phyloP scores from a whole-genome alignment of 805 yeast genomes.

The Kluyveromyces aestuarii region DNA sequence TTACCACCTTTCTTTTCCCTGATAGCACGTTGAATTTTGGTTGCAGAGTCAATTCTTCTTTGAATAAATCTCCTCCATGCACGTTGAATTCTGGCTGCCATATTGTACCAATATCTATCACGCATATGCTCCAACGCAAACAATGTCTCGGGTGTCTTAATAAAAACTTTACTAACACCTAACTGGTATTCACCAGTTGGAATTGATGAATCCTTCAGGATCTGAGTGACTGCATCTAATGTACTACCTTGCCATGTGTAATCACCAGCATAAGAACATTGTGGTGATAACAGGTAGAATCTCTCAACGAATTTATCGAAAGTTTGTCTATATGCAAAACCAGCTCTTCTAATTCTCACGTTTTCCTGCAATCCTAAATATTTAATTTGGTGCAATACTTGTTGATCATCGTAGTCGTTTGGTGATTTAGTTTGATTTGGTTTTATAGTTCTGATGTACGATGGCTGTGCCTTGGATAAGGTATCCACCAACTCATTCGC shows the following conservation, averaged over 20 bases:
- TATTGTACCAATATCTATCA: slow-evolving; percentile 94
- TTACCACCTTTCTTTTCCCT: slow-evolving; percentile 73
- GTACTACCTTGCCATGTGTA: slow-evolving; percentile 56
- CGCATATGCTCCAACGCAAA: slow-evolving; percentile 94
- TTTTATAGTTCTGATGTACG: slow-evolving; percentile 94
- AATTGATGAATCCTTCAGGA: slow-evolving; percentile 52
- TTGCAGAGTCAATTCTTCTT: slow-evolving; percentile 81
- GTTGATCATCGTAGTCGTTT: slow-evolving; percentile 76
- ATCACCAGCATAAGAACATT: slow-evolving; percentile 88
- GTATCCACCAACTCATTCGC: slow-evolving; percentile 90
- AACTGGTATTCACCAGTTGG: slow-evolving; percentile 79
- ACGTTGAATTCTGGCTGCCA: slow-evolving; percentile 96
- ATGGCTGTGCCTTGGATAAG: slow-evolving; percentile 82
- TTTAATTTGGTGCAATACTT: slow-evolving; percentile 91
- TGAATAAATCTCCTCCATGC: slow-evolving; percentile 86
- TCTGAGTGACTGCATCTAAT: slow-evolving; percentile 43
- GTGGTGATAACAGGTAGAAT: slow-evolving; percentile 76
- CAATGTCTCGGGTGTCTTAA: slow-evolving; percentile 93
- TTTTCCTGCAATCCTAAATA: slow-evolving; percentile 94
- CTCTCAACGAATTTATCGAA: slow-evolving; percentile 94
- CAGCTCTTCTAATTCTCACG: slow-evolving; percentile 96
- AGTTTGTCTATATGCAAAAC: slow-evolving; percentile 95
- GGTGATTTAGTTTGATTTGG: slow-evolving; percentile 94
- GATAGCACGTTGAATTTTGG: slow-evolving; percentile 72
- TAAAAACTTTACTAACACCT: slow-evolving; percentile 87